Conservation (phyloP, 305 asterid species). For the Fraxinus platypoda region DNA sequence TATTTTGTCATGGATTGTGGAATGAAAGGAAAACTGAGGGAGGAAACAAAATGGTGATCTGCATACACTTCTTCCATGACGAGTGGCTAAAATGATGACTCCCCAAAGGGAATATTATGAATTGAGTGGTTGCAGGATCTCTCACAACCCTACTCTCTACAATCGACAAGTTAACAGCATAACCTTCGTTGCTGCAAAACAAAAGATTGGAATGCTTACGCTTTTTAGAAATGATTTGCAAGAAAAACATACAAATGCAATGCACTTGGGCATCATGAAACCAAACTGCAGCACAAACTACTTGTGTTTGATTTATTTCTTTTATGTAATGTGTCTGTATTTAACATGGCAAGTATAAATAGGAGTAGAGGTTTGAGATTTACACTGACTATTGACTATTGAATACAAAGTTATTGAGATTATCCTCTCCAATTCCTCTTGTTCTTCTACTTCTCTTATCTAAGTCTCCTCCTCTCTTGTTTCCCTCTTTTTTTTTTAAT, state of each 20-base stretch:
- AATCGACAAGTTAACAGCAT: constrained; percentile 43
- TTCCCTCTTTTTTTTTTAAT: not conserved
- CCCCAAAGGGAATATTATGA: not conserved
- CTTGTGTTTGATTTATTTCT: not conserved
- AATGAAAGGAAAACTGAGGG: not conserved
- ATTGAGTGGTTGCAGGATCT: constrained; percentile 15
- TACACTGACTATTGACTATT: not conserved
- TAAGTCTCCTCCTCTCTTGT: not conserved
- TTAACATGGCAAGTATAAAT: not conserved
- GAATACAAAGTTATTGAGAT: not conserved
- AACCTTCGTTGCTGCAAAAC: constrained; percentile 52
- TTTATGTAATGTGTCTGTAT: not conserved
- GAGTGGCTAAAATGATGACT: constrained; percentile 15
- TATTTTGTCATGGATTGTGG: constrained; percentile 1
- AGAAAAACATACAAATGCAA: not conserved
- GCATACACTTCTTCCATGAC: constrained; percentile 10
- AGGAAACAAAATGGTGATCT: not conserved
- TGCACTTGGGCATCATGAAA: not conserved
- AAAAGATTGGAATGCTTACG: constrained; percentile 3
- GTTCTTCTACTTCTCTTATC: not conserved
- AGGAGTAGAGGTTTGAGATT: not conserved
- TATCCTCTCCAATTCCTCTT: not conserved
- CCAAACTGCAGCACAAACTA: not conserved
- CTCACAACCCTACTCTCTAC: constrained; percentile 11
- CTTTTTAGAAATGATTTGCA: not conserved